Evolutionary conservation across 176 grass and related monocot genomes (phyloP), one percentile per base, ranked within the genome.

Genomic region (Musa acuminata): DNA sequence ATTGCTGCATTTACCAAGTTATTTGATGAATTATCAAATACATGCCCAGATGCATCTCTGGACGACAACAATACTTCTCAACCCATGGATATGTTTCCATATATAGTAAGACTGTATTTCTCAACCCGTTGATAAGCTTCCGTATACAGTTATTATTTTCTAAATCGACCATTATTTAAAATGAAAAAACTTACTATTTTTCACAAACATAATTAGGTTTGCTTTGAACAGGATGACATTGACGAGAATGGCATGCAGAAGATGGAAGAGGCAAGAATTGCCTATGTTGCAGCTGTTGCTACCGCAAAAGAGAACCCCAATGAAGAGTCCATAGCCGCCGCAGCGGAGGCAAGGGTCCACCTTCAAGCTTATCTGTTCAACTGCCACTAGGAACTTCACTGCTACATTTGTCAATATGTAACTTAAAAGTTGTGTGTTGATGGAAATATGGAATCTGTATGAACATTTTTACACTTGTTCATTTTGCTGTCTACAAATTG

Each of bases 291-390:
- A 84, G 91, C 96, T 82, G 78, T 99, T 49, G 81, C 86, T 29
- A 86, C 88, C 13, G 96, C 91, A 52, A 91, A 89, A 80, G 91
- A 94, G 63, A 89, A 95, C 60, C 96, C 86, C 12, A 86, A 82
- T 16, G 88, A 95, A 52, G 91, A 95, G 49, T 86, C 77, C 13
- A 52, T 99, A 68, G 73, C 77, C 72, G 72, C 82, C 75, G 91
- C 81, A 26, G 84, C 83, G 0, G 80, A 99, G 80, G 93, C 93
- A 4, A 83, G 93, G 67, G 75, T 65, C 60, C 90, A 79, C 72
- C 71, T 97, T 20, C 81, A 81, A 77, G 81, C 81, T 63, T 77
- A 90, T 59, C 22, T 68, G 27, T 11, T 60, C 3, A 60, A 17
- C 57, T 60, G 13, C 14, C 57, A 60, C 16, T 60, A 60, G 57